Evolutionary conservation across 495 filamentous ascomycete genomes (phyloP).

Genomic region (Zalerion maritima): DNA sequence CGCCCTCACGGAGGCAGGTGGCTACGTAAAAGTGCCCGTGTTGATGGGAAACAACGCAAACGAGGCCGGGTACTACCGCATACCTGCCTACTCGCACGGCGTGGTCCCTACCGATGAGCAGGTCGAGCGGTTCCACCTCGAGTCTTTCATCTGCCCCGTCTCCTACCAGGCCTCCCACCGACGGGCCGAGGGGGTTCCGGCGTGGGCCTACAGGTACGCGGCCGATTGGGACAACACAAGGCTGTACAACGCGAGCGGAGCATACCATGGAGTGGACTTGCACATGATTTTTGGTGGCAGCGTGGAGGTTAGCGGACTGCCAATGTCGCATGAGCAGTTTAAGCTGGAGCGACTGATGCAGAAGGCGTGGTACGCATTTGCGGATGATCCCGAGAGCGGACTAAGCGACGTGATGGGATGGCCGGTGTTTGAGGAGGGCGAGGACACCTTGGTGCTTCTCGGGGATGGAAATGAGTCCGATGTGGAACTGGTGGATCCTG

Average conservation of each 20-base stretch:
- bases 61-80: constrained; percentile 21
- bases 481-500: no score
- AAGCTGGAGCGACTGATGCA: constrained; percentile 22
- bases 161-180: constrained; percentile 15
- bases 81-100: constrained; percentile 15
- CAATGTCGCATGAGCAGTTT: constrained; percentile 14
- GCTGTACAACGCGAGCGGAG: constrained; percentile 28
- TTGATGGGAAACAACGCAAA: constrained; percentile 22
- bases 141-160: constrained; percentile 28
- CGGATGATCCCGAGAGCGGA: constrained; percentile 20
- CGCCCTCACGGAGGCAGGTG: constrained; percentile 15
- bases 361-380: constrained; percentile 30
- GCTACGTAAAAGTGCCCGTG: constrained; percentile 22
- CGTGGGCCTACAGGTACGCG: constrained; percentile 31
- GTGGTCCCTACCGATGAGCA: constrained; percentile 10
- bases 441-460: no score
- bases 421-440: constrained; percentile 18
- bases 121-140: constrained; percentile 22
- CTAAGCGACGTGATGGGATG: constrained; percentile 16
- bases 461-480: no score
- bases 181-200: constrained; percentile 13
- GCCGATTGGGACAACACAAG: constrained; percentile 29
- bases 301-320: constrained; percentile 19
- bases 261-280: constrained; percentile 37
- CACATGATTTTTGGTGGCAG: constrained; percentile 33